phyloP scores from a whole-genome alignment of 192 early-diverging fungal genomes.

The Mortierella claussenii region DNA sequence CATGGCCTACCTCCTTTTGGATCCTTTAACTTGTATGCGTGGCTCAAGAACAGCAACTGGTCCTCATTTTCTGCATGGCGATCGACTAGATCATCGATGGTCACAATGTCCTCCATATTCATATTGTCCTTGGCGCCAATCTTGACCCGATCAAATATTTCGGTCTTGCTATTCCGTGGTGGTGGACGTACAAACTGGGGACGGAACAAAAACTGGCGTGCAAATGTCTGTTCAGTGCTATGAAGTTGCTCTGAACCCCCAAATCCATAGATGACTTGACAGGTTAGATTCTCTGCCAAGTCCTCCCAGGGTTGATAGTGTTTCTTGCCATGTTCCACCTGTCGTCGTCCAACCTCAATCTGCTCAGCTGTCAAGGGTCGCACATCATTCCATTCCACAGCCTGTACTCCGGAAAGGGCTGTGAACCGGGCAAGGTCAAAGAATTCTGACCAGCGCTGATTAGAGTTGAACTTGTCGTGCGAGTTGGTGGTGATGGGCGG shows the following conservation, averaged over 20 bases:
- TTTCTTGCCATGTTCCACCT: conserved; percentile 3
- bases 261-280: conserved; percentile 42
- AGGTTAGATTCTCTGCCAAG: conserved; percentile 30
- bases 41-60: conserved; percentile 27
- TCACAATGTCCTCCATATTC: conserved; percentile 31
- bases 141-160: conserved; percentile 11
- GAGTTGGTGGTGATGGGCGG: conserved; percentile 41
- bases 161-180: conserved; percentile 4
- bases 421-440: conserved; percentile 30
- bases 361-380: conserved; percentile 34
- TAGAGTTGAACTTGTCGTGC: conserved; percentile 23
- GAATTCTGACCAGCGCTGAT: conserved; percentile 48
- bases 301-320: conserved; percentile 11
- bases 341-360: conserved; percentile 11
- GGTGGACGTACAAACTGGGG: conserved; percentile 46
- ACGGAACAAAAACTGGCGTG: conserved; percentile 26
- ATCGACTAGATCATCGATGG: conserved; percentile 23
- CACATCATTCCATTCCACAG: conserved; percentile 33
- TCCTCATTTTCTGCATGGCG: conserved; percentile 10
- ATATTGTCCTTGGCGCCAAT: conserved; percentile 28
- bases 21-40: conserved; percentile 41
- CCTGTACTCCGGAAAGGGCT: neutral
- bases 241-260: conserved; percentile 33
- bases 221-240: conserved; percentile 23
- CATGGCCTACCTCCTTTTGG: conserved; percentile 11